Conservation (phyloP, 2,329 filamentous ascomycete genomes). For the Thermothelomyces thermophilus region DNA sequence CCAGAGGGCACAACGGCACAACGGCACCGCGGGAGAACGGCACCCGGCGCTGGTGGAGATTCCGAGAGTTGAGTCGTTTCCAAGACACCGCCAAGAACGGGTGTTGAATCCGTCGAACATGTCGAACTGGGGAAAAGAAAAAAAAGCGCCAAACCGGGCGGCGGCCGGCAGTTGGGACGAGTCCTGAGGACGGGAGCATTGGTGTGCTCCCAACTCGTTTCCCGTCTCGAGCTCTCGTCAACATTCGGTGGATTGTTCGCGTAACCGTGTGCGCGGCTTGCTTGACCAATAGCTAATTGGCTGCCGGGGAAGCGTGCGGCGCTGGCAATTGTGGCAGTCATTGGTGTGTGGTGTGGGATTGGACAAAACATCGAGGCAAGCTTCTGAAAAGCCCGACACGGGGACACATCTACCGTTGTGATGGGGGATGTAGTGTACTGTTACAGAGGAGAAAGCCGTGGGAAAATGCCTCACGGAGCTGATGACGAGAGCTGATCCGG, state of each 20-base stretch:
- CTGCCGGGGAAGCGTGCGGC: too few species aligned
- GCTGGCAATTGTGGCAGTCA: too few species aligned
- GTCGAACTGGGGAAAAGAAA: too few species aligned
- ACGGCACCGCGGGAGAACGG: neutral
- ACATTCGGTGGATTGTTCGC: too few species aligned
- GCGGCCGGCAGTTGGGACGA: constrained; percentile 3
- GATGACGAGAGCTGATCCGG: neutral
- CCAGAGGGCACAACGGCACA: neutral
- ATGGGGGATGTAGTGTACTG: too few species aligned
- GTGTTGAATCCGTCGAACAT: neutral
- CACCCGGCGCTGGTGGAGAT: neutral
- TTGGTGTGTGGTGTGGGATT: neutral
- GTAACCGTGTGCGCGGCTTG: too few species aligned
- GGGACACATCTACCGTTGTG: too few species aligned
- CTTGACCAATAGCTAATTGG: too few species aligned
- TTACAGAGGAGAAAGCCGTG: neutral
- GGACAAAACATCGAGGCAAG: constrained; percentile 1
- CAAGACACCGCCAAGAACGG: constrained; percentile 1
- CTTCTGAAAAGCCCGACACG: neutral
- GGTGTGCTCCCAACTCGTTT: neutral
- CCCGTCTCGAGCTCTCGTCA: too few species aligned
- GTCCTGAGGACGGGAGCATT: constrained; percentile 10
- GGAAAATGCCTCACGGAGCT: constrained; percentile 21
- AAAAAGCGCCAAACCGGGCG: too few species aligned
- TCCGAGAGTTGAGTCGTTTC: neutral